Conservation (phyloP, 495 filamentous ascomycete species). For the Aspergillus diversus region DNA sequence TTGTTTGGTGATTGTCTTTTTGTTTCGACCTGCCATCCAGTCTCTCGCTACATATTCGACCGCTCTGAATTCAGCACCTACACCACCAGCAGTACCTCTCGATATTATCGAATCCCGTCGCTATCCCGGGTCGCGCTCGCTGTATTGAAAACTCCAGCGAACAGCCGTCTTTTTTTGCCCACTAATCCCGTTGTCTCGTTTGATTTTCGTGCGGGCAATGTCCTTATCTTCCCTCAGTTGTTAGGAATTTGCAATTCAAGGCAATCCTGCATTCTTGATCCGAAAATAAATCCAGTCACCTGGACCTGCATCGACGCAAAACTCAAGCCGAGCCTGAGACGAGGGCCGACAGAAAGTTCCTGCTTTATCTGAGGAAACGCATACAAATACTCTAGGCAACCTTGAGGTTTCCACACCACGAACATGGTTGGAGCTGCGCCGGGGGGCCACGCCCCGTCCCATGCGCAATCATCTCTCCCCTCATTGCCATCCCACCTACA, state of each 20-base stretch:
- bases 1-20: conserved; percentile 10
- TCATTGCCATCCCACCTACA: conserved; percentile 88
- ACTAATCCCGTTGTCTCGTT: background rate
- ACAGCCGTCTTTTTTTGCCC: background rate
- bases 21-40: conserved; percentile 10
- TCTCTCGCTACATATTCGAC: conserved; percentile 14
- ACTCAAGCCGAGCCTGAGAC: conserved; percentile 1
- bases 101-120: conserved; percentile 5
- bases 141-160: background rate
- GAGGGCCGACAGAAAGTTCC: background rate
- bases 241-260: conserved; percentile 23
- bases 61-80: background rate
- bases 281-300: background rate
- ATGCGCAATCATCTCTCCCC: conserved; percentile 88
- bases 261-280: conserved; percentile 29
- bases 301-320: background rate
- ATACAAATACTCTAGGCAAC: background rate
- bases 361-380: background rate
- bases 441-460: conserved; percentile 53
- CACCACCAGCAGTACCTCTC: background rate
- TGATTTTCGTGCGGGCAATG: conserved; percentile 21
- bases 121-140: conserved; percentile 7
- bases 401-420: conserved; percentile 26
- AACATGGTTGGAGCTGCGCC: conserved; percentile 44
- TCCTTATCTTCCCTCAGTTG: conserved; percentile 13